Evolutionary conservation across 2,329 filamentous ascomycete genomes (phyloP).

Genomic region (Pseudogymnoascus sp.): DNA sequence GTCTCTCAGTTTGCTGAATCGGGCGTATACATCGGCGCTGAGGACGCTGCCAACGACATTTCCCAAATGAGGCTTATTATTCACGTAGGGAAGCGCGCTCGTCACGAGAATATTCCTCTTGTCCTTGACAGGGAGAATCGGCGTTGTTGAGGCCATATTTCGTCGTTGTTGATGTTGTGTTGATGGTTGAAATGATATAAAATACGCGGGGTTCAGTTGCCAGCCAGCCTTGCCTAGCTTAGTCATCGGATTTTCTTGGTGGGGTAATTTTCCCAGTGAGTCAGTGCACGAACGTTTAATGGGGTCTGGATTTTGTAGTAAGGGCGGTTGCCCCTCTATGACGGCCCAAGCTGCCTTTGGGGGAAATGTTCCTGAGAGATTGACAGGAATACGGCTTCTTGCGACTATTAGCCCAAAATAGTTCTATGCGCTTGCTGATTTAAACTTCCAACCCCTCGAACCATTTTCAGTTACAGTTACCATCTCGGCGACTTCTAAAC

Average conservation of each 20-base stretch:
- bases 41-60: conserved; percentile 84
- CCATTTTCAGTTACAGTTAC: not conserved
- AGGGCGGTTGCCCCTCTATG: conserved; percentile 2
- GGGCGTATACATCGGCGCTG: conserved; percentile 78
- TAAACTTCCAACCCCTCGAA: not conserved
- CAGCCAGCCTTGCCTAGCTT: not conserved
- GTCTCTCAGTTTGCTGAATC: conserved; percentile 71
- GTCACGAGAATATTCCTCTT: conserved; percentile 87
- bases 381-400: not conserved
- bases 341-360: not conserved
- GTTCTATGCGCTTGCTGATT: not conserved
- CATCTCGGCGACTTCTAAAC: not conserved
- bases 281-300: not conserved
- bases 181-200: not conserved
- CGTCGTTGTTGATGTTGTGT: not conserved
- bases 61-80: conserved; percentile 68
- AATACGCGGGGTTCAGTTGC: not conserved
- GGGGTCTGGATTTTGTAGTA: not conserved
- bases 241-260: not conserved
- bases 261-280: conserved; percentile 4
- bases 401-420: not conserved
- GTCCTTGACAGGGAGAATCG: conserved; percentile 56
- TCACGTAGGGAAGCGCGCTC: conserved; percentile 80
- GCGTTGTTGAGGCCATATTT: conserved; percentile 22
- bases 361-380: not conserved